Evolutionary conservation across 164 flowering plant species (phyloP).

Genomic region (Stephania cephalantha): DNA sequence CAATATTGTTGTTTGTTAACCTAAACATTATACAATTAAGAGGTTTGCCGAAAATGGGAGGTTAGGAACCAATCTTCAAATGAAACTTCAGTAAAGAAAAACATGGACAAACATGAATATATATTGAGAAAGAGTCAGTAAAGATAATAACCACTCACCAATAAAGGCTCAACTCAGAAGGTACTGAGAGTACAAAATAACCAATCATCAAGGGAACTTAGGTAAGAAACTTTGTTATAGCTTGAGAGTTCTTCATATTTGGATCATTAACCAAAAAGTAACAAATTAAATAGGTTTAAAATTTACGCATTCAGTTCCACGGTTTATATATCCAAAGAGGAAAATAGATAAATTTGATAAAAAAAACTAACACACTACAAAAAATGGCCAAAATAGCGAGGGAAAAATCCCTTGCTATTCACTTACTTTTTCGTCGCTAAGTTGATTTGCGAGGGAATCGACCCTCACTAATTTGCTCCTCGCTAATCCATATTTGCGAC

Average conservation of each 20-base stretch:
- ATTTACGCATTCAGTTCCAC: no score
- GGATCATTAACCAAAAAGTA: conserved; percentile 71
- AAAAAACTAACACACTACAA: neutral
- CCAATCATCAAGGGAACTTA: conserved; percentile 94
- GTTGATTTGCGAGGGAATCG: no score
- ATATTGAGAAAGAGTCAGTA: neutral
- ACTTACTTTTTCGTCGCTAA: no score
- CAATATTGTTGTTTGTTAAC: conserved; percentile 90
- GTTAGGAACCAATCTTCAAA: neutral
- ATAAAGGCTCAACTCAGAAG: conserved; percentile 94
- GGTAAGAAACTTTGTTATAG: conserved; percentile 63
- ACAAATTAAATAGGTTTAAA: neutral
- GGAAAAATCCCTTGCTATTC: no score
- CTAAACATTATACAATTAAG: conserved; percentile 30
- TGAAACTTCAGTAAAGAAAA: neutral
- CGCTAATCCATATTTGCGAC: no score
- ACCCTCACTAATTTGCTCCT: no score
- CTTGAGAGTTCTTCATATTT: conserved; percentile 73
- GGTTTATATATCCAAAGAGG: neutral
- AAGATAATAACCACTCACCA: conserved; percentile 55
- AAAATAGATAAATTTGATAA: neutral
- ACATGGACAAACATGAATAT: neutral
- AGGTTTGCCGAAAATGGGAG: neutral
- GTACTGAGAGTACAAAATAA: conserved; percentile 93
- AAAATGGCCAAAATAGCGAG: no score